These are phyloP conservation scores for Pseudogymnoascus sp. DNA, from an alignment of 2,329 filamentous ascomycete species.

Conservation along the genomic window DNA sequence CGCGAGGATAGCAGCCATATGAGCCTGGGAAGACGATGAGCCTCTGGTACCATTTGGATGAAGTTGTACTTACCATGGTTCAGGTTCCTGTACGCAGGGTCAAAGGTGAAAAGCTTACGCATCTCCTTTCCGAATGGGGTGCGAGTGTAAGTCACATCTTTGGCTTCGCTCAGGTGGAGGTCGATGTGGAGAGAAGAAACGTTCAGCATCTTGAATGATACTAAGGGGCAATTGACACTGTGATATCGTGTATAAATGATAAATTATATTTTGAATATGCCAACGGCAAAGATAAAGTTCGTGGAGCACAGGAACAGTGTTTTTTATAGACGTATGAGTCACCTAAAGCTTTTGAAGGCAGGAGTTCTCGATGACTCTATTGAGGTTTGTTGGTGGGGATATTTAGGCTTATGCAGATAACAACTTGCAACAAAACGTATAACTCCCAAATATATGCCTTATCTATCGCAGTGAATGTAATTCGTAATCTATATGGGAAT, in stretches of 20 bases:
- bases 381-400: not conserved
- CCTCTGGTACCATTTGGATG: not conserved
- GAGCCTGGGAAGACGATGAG: conserved; percentile 44
- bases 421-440: not conserved
- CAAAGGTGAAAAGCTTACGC: conserved; percentile 30
- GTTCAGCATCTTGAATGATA: conserved; percentile 17
- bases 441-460: not conserved
- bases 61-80: conserved; percentile 28
- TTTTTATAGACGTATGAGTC: not conserved
- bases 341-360: not conserved
- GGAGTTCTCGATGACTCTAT: not conserved
- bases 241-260: not conserved
- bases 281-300: not conserved
- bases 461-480: not conserved
- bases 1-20: conserved; percentile 66
- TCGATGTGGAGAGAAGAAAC: conserved; percentile 13
- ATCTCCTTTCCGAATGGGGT: conserved; percentile 29
- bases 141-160: conserved; percentile 17
- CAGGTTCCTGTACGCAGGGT: conserved; percentile 27
- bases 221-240: not conserved
- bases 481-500: not conserved
- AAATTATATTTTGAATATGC: not conserved
- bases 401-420: not conserved
- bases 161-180: conserved; percentile 11
- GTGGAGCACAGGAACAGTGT: not conserved